Percentiles rank a stretch among this genome's conserved stretches.
phyloP scores from a whole-genome alignment of 441 rosid species.

The Syzygium syzygioides region DNA sequence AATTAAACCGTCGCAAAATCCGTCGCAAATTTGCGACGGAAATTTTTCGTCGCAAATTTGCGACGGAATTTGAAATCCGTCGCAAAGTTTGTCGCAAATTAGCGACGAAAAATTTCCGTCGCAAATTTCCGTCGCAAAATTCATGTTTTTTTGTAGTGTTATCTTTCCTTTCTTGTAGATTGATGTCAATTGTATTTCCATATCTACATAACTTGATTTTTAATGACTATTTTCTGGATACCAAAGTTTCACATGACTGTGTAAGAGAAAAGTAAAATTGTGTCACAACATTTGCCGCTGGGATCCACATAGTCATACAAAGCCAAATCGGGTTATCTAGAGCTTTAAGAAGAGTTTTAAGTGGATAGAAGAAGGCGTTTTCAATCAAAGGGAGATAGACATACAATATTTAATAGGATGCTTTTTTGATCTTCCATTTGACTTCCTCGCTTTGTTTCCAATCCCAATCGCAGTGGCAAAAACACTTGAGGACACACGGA shows the following conservation, averaged over 20 bases:
- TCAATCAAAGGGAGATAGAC: not conserved
- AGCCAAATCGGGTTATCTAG: not conserved
- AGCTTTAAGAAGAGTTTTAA: not conserved
- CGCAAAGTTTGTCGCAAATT: too few species aligned
- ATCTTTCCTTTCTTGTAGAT: too few species aligned
- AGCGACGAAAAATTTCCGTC: too few species aligned
- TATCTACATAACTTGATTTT: not conserved
- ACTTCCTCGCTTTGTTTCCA: not conserved
- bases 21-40: too few species aligned
- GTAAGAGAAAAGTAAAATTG: not conserved
- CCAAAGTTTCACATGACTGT: not conserved
- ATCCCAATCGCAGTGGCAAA: not conserved
- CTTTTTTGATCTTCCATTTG: not conserved
- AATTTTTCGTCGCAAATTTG: too few species aligned
- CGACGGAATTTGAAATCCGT: too few species aligned
- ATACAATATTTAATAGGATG: not conserved
- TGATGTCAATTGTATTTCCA: not conserved
- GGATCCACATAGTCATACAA: not conserved
- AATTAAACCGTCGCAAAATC: too few species aligned
- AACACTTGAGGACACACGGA: not conserved
- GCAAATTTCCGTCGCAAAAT: too few species aligned
- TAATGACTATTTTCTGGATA: not conserved
- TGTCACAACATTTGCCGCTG: not conserved
- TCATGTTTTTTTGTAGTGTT: too few species aligned
- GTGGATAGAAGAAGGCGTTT: not conserved